phyloP scores from a whole-genome alignment of 495 filamentous ascomycete genomes.

The Echria macrotheca region DNA sequence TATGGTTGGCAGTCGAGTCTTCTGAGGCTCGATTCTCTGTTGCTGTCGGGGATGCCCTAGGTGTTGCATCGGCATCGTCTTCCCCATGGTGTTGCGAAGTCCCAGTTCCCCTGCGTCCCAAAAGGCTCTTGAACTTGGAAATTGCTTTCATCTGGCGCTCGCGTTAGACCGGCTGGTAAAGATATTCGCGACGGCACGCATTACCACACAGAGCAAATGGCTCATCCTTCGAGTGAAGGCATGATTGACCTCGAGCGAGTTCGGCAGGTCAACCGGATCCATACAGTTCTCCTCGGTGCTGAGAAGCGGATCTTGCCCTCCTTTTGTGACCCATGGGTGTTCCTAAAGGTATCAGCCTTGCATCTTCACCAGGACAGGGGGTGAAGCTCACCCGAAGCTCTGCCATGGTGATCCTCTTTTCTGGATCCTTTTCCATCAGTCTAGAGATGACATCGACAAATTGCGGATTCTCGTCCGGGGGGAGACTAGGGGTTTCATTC shows the following conservation, averaged over 20 bases:
- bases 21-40: slow-evolving; percentile 3
- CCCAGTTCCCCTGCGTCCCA: slow-evolving; percentile 16
- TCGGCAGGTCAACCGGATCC: slow-evolving; percentile 71
- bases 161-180: slow-evolving; percentile 10
- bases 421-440: slow-evolving; percentile 71
- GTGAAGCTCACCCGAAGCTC: slow-evolving; percentile 62
- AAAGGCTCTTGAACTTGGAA: slow-evolving; percentile 66
- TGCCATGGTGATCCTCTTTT: slow-evolving; percentile 73
- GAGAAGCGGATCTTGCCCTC: slow-evolving; percentile 74
- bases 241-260: slow-evolving; percentile 79
- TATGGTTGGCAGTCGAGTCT: slow-evolving; percentile 34
- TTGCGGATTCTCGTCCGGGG: slow-evolving; percentile 50
- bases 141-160: slow-evolving; percentile 78
- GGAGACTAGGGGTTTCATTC: slow-evolving; percentile 47
- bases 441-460: slow-evolving; percentile 63
- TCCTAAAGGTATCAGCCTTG: slow-evolving; percentile 45
- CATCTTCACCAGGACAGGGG: neutral
- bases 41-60: slow-evolving; percentile 1
- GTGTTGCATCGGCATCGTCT: slow-evolving; percentile 1
- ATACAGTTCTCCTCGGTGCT: slow-evolving; percentile 81
- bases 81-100: slow-evolving; percentile 18
- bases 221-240: slow-evolving; percentile 87
- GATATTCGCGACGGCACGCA: neutral
- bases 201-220: slow-evolving; percentile 76
- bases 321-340: slow-evolving; percentile 90